phyloP scores from a whole-genome alignment of 306 rosid genomes.

The Lablab purpureus region DNA sequence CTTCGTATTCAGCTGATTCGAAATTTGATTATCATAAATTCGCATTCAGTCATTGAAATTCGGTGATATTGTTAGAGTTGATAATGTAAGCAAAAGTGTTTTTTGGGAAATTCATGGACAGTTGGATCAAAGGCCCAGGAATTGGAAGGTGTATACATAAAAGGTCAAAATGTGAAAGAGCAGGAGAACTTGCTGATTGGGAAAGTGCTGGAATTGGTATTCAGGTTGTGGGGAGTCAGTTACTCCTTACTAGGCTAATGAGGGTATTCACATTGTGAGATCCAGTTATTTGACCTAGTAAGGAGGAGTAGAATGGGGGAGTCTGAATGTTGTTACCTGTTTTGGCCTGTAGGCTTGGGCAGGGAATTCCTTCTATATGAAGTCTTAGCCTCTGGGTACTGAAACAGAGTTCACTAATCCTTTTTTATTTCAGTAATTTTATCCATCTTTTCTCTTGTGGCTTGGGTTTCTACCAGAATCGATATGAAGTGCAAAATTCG shows the following conservation, averaged over 20 bases:
- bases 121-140: background rate
- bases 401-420: background rate
- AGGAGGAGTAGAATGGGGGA: background rate
- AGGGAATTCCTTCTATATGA: background rate
- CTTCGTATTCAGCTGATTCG: constrained; percentile 22
- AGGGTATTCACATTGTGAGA: background rate
- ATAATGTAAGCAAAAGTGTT: background rate
- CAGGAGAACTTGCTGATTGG: background rate
- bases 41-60: background rate
- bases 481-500: constrained; percentile 30
- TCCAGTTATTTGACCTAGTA: background rate
- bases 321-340: background rate
- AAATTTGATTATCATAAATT: constrained; percentile 3
- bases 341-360: background rate
- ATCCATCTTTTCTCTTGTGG: background rate
- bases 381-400: background rate
- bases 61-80: background rate
- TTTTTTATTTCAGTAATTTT: background rate
- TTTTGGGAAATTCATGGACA: background rate
- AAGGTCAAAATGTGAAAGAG: background rate
- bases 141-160: background rate
- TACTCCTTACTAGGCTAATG: background rate
- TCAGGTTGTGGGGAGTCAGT: background rate
- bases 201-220: background rate
- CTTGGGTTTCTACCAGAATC: constrained; percentile 10